Evolutionary conservation across 1,139 yeast species (phyloP).

Genomic region (Hyphopichia burtonii): DNA sequence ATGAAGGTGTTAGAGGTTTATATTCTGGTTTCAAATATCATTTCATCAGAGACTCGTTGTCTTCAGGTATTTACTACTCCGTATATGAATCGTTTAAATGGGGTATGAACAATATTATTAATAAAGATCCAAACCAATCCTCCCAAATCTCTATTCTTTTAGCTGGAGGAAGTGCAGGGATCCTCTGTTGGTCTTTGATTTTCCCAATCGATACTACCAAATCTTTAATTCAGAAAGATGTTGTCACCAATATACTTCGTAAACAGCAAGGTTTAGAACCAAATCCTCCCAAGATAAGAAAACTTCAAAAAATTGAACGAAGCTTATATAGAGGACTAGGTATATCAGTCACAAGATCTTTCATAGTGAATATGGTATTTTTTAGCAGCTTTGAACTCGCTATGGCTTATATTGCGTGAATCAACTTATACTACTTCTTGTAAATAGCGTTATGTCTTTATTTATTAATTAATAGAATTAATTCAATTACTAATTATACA

Average conservation of each 20-base stretch:
- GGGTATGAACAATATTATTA: constrained; percentile 34
- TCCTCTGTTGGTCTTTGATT: constrained; percentile 67
- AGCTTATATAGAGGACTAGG: constrained; percentile 75
- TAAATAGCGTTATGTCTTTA: neutral
- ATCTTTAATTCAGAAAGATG: constrained; percentile 70
- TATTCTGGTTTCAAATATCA: constrained; percentile 76
- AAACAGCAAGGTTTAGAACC: constrained; percentile 43
- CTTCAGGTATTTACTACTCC: constrained; percentile 73
- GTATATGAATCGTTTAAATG: constrained; percentile 71
- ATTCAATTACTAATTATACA: neutral
- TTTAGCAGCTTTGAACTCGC: constrained; percentile 70
- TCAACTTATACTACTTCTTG: neutral
- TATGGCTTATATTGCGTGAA: constrained; percentile 48
- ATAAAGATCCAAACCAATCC: constrained; percentile 24
- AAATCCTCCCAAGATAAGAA: constrained; percentile 28
- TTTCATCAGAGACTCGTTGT: constrained; percentile 62
- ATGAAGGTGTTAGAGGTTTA: constrained; percentile 62
- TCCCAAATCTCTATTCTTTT: constrained; percentile 41
- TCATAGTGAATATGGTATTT: constrained; percentile 72
- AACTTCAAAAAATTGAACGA: constrained; percentile 35
- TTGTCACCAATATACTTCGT: constrained; percentile 64
- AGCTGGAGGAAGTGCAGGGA: constrained; percentile 83
- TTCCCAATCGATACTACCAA: constrained; percentile 83
- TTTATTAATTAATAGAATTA: neutral
- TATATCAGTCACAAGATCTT: constrained; percentile 67